Base-by-base conservation (phyloP, 2,329 filamentous ascomycete genomes). In the Sarocladiaceae sp. region DNA sequence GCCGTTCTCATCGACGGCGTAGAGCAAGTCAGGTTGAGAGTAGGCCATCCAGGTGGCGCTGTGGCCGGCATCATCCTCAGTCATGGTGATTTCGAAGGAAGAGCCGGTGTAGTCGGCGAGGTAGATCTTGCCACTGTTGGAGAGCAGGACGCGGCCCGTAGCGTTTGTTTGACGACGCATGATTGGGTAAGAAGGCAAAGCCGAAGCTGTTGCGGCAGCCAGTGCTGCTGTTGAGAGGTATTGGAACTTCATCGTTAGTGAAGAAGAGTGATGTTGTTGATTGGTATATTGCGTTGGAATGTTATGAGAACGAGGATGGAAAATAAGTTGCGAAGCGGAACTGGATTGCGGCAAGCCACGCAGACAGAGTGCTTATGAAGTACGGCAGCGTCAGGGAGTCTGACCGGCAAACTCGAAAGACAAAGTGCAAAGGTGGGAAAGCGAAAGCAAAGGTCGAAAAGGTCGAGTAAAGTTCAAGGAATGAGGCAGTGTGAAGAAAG, bases 1-100 rank as follows among this genome's bases (percentile, higher is more conserved):
- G 56, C 66, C 64, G 57, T 70, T 71, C 67, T 80, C 77, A 55
- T 80, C 69, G 18, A 75, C 71, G 40, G 72, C 72, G 54, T 76
- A 79, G 39, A 80, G 54, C 18, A 53, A 51, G 58, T 70, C 65
- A 23, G 69, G 68, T 17, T 64, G 54, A 47, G 66, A 67, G 60
- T 69, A 71, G 35, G 68, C 62, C 62, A 79, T 62, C 76, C 76
- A 80, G 55, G 72, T 76, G 20, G 75, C 69, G 29, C 64, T 62
- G 40, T 46, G 40, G 33, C 71, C 71, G 47, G 61, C 57, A 18
- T 72, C 65, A 42, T 56, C 51, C 28, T 61, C 54, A 33, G 65
- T 57, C n/a, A 71, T 54, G 10, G 63, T 61, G 22, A 73, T 57
- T 28, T 64, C 63, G 59, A 79, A 75, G 36, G 55, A 57, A 17